Base-by-base conservation (phyloP, 2,329 filamentous ascomycete species). In the Zasmidium angulare region DNA sequence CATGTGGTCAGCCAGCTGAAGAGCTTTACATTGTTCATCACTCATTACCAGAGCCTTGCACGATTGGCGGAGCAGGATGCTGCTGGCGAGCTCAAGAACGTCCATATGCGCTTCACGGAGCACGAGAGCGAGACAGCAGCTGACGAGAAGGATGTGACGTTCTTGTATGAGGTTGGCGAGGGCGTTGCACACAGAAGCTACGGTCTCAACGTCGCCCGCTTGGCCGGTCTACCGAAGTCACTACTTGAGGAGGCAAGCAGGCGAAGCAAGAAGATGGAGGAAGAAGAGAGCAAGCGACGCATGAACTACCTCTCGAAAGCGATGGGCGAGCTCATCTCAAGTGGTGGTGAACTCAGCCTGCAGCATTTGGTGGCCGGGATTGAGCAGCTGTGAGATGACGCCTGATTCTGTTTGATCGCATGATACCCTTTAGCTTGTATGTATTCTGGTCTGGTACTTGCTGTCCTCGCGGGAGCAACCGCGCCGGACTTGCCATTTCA, bases 151-250 rank as follows among this genome's bases (percentile, higher is more conserved):
- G 88, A 96, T 49, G 89, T 99, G 47, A 97, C 95, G 0, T 99
- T 99, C 70, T 75, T 99, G 51, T 99, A 99, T 72, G 91, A 97
- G 72, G 89, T 97, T 1, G 89, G 86, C 1, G 90, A 95, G 64
- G 95, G 95, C 11, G 90, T 96, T 11, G 93, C 95, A 9, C 93
- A 98, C 79, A 84, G 95, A 3, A 96, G 90, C 19, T 99, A 99
- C 73, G 95, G 96, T 21, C 65, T 99, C 58, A 98, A 98, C 74
- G 95, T 98, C 21, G 95, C 95, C 14, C 82, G 90, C 49, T 77
- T 99, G 55, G 95, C 95, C 1, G 88, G 88, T 53, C 84, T 99
- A 46, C 92, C 93, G 0, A 83, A 84, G 59, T 81, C 84, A 57
- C 85, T 98, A 19, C 80, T 98, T 31, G 89, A 93, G 23, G 81